Base-by-base conservation (phyloP, 1,284 basidiomycete species). In the Cutaneotrichosporon sp. region DNA sequence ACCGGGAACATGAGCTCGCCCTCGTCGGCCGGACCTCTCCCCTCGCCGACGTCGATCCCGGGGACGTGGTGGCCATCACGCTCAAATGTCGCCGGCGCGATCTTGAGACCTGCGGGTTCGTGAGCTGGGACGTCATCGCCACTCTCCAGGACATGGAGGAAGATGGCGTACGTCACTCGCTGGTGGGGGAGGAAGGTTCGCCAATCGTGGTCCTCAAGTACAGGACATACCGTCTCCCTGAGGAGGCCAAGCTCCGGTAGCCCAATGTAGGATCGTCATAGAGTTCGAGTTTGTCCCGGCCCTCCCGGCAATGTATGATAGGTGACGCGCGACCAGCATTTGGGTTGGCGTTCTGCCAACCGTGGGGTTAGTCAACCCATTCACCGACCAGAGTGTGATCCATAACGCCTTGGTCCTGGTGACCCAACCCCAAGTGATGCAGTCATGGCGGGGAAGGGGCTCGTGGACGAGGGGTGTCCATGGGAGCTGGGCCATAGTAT, bases 141-240 rank as follows among this genome's bases (percentile, higher is more conserved):
- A 49, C 47, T 7, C 47, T 49, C 10, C 47, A 49, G 21, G 47
- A 49, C 47, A 49, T 49, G 47, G 47, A 49, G n/a, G 47, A 49
- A 21, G 47, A 22, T 22, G 47, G 47, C 10, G 21, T 49, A 21
- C 7, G 47, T n/a, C n/a, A 49, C 21, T 49, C 47, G 10, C 47
- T 22, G 8, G 21, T 49, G 5, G 22, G 21, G 9, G n/a, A 49
- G 22, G 47, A 22, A 9, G 47, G 47, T 21, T n/a, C 7, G n/a
- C 47, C 47, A 13, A n/a, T 26, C 22, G 47, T 49, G n/a, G 47
- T 49, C 47, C 21, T 49, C 47, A 14, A 49, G n/a, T 49, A 49
- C 22, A 49, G 10, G n/a, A 49, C 47, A 21, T 49, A 49, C 22
- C 47, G 10, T 3, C 47, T 49, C 47, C 47, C 47, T 8, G 22